phyloP scores from a whole-genome alignment of 2,329 filamentous ascomycete species.

The Diaporthe citrichinensis region DNA sequence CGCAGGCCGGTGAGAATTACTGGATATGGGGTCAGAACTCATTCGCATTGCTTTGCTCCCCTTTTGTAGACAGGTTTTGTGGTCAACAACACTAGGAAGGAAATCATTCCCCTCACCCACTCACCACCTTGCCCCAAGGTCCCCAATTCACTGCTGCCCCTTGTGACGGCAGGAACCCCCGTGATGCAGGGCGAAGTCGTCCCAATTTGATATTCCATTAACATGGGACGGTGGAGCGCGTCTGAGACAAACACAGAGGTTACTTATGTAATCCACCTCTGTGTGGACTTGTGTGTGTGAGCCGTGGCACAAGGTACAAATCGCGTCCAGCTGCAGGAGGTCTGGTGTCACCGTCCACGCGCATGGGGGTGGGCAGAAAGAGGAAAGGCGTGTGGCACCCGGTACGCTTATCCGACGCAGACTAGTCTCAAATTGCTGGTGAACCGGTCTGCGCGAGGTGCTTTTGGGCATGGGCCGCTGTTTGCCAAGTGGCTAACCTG shows the following conservation, averaged over 20 bases:
- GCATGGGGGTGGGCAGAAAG: neutral
- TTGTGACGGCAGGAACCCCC: constrained; percentile 8
- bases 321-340: constrained; percentile 2
- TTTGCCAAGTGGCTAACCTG: constrained; percentile 7
- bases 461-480: constrained; percentile 1
- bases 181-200: neutral
- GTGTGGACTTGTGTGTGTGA: neutral
- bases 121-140: neutral
- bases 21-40: neutral
- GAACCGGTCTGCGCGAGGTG: neutral
- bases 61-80: neutral
- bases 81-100: neutral
- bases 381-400: neutral
- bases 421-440: neutral
- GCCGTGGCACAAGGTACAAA: constrained; percentile 8
- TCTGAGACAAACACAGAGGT: neutral
- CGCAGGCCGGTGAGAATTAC: neutral
- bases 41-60: neutral
- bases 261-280: constrained; percentile 2
- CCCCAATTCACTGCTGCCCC: constrained; percentile 4
- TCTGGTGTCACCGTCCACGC: constrained; percentile 2
- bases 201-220: constrained; percentile 1
- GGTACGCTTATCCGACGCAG: constrained; percentile 7
- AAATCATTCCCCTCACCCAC: neutral
- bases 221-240: neutral